These are phyloP conservation scores for Chenopodium formosanum DNA, from an alignment of 148 eudicot species.

Conservation along the genomic window DNA sequence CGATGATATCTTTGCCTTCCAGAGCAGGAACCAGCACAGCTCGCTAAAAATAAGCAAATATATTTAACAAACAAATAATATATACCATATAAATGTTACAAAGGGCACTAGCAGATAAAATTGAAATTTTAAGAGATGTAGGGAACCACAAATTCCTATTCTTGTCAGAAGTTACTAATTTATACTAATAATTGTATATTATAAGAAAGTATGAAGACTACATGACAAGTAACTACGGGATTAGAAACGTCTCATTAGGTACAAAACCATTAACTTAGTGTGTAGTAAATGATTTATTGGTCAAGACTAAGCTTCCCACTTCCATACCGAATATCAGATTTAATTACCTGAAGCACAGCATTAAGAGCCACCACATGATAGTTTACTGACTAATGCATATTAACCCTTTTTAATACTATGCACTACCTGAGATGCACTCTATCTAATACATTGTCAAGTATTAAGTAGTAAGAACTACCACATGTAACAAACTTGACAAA, in stretches of 20 bases:
- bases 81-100: not conserved
- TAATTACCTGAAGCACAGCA: not conserved
- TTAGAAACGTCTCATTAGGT: not conserved
- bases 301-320: not conserved
- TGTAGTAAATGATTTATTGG: not conserved
- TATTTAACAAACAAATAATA: not conserved
- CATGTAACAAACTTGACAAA: not conserved
- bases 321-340: not conserved
- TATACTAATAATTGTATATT: not conserved
- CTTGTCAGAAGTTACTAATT: not conserved
- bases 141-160: not conserved
- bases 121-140: not conserved
- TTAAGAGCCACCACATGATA: not conserved
- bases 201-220: not conserved
- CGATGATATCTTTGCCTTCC: conserved; percentile 84
- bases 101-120: not conserved
- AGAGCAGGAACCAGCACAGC: conserved; percentile 73
- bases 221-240: not conserved
- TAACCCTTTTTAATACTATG: not conserved
- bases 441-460: not conserved
- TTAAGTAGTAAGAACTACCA: not conserved
- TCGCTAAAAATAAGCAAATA: conserved; percentile 41
- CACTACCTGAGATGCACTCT: not conserved
- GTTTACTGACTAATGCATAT: not conserved
- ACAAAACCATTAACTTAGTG: not conserved